Base-by-base conservation (phyloP, 2,329 filamentous ascomycete genomes). In the Meredithiella fracta region DNA sequence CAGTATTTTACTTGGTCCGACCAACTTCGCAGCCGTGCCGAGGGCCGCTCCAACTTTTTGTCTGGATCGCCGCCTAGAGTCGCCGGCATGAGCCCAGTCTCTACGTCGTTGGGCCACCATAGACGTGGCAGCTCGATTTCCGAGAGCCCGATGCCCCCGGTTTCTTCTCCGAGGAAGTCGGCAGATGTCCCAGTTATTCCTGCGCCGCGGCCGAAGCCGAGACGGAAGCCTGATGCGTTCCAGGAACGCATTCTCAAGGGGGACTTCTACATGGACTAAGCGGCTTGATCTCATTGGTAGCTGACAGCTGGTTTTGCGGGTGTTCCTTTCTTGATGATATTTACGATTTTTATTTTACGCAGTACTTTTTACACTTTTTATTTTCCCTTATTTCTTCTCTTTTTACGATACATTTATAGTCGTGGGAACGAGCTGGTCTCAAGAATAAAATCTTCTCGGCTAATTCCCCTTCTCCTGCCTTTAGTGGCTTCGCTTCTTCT, bases 161-260 rank as follows among this genome's bases (percentile, higher is more conserved):
- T 66, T 66, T 37, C 65, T 64, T 9, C 44, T 11, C 37, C 47
- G 1, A 15, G n/a, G 40, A 7, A 22, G 40, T 11, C 31, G 3
- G 22, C 23, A 9, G 25, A 25, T 44, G 55, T 50, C 15, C 42
- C 47, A 2, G 23, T 42, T 7, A 25, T 58, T 61, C 65, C 42
- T 63, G 63, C 56, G 62, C 67, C 42, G 66, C 25, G 31, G 7
- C 69, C 47, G 83, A 87, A 65, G 78, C 84, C 62, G 77, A 72
- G 75, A 38, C 75, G 75, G 61, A 94, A 91, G 73, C 90, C 91
- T 29, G 92, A 98, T 71, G 85, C 85, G 60, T 92, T 96, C 72
- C 90, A 96, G 69, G 92, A 98, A 76, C 82, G 94, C 62, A 97
- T 98, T 64, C 77, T 98, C 62, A 92, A 95, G 72, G 92, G 91